Evolutionary conservation across 352 stramenopile species (phyloP), one percentile per base, ranked within the genome.

Genomic region (Phytophthora agathidicida): DNA sequence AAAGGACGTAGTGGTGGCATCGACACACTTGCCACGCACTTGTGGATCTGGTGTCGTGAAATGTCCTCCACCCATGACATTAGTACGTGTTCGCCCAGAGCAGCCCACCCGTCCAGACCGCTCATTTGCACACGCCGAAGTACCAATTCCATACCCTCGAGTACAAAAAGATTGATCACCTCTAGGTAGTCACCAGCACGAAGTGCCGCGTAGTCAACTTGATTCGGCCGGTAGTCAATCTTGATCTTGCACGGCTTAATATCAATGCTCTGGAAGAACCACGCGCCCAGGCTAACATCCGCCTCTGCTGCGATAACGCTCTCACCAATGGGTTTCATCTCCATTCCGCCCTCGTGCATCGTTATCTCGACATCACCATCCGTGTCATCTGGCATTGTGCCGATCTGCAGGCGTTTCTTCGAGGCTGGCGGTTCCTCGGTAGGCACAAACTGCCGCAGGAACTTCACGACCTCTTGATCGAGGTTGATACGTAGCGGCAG

Each of bases 211-310:
- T 90, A 96, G 62, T 96, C 81, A 1, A 96, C 84, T n/a, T 85
- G 84, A 31, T 94, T 93, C 10, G 87, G 87, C 1, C 86, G 80
- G 47, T 96, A 96, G 51, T 96, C 87, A 42, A 96, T 96, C 61
- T 96, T 96, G 59, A 96, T 94, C 61, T 96, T 95, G 69, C 85
- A 94, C 11, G 87, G 80, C 13, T 88, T 88, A 24, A 96, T 75
- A 45, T 96, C 87, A 17, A 96, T 81, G 49, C 68, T 94, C 66
- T 96, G 87, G 70, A 94, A 96, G 44, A 96, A 96, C 84, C 81
- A 96, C 7, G 52, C 71, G 14, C 71, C 73, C 7, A 91, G 42
- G 27, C 57, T 83, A 20, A 80, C 71, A 10, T 77, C 64, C 7
- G 73, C 75, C 54, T 86, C 77, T 5, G 17, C 73, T 16, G 10